These are phyloP conservation scores for Avena atlantica DNA, from an alignment of 176 grass and related monocot genomes.

Conservation along the genomic window DNA sequence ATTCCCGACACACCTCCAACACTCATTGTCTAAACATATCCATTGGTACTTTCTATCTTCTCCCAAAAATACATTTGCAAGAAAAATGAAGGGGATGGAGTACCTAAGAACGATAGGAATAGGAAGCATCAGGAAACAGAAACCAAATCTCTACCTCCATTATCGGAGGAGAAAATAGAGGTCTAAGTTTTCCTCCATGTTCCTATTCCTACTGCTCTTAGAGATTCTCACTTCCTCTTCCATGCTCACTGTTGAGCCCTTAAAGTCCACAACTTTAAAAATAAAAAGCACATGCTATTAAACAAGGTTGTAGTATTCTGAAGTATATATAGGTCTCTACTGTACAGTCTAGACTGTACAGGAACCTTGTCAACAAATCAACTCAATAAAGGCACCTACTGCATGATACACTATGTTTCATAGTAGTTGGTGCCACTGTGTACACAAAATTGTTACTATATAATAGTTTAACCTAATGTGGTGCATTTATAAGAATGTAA, in stretches of 20 bases:
- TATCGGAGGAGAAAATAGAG: not conserved
- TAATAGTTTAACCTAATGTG: not conserved
- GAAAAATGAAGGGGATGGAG: too few species aligned
- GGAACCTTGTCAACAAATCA: not conserved
- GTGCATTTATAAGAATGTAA: not conserved
- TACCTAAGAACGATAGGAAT: too few species aligned
- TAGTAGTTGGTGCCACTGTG: not conserved
- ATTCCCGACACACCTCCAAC: too few species aligned
- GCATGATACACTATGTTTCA: not conserved
- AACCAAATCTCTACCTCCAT: too few species aligned
- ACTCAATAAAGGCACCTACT: not conserved
- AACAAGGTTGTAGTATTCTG: not conserved
- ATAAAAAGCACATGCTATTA: not conserved
- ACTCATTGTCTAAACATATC: too few species aligned
- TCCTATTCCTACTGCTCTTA: too few species aligned
- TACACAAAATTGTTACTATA: not conserved
- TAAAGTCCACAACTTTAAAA: not conserved
- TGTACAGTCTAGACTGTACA: not conserved
- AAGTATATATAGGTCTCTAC: conserved; percentile 13
- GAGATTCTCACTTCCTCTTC: too few species aligned
- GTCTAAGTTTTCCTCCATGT: too few species aligned
- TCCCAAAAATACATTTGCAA: too few species aligned
- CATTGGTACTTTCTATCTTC: too few species aligned
- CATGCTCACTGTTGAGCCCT: too few species aligned
- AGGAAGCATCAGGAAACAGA: too few species aligned